Evolutionary conservation across 2,329 filamentous ascomycete genomes (phyloP).

Genomic region (Fusarium xylarioides): DNA sequence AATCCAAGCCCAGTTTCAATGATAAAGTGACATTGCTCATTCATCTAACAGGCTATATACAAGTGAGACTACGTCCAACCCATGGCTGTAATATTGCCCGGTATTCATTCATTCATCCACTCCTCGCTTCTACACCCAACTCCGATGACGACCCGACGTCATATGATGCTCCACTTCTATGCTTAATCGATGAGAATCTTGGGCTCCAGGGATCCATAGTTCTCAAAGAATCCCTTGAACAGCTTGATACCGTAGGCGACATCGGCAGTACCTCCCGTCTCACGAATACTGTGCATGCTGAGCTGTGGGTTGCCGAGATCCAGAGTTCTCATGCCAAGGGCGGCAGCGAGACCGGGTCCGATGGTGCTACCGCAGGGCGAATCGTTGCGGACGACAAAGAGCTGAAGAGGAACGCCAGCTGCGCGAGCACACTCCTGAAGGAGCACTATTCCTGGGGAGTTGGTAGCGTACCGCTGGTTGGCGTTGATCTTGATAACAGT

Average conservation of each 20-base stretch:
- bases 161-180: conserved; percentile 6
- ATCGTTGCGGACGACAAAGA: conserved; percentile 97
- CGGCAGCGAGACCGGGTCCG: conserved; percentile 92
- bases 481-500: conserved; percentile 98
- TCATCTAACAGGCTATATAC: conserved; percentile 7
- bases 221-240: conserved; percentile 86
- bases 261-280: conserved; percentile 89
- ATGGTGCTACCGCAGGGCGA: conserved; percentile 95
- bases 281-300: conserved; percentile 96
- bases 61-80: not conserved
- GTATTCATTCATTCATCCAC: not conserved
- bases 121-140: conserved; percentile 12
- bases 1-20: not conserved
- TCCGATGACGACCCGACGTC: conserved; percentile 6
- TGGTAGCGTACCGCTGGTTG: conserved; percentile 96
- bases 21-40: not conserved
- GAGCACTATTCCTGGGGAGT: conserved; percentile 92
- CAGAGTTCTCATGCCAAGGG: conserved; percentile 85
- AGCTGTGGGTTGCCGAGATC: conserved; percentile 95
- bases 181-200: conserved; percentile 84
- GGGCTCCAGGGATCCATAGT: conserved; percentile 83
- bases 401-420: conserved; percentile 84
- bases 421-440: conserved; percentile 84
- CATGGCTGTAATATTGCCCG: not conserved
- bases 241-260: conserved; percentile 85